Base-by-base conservation (phyloP, 2,329 filamentous ascomycete genomes). In the Fusarium haematococcum region DNA sequence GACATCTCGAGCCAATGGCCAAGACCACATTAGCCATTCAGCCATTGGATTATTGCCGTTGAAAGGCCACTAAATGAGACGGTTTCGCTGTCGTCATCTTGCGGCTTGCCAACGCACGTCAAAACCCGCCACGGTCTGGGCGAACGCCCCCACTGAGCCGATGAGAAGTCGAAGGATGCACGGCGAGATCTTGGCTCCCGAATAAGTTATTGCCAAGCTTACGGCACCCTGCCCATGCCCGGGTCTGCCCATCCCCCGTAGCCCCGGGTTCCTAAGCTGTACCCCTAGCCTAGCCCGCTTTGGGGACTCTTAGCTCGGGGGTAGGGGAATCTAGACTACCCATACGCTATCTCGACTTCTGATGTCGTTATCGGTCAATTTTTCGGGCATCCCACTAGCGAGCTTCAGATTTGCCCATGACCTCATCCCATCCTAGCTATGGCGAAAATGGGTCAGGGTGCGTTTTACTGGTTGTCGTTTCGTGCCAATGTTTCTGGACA, bases 351-450 rank as follows among this genome's bases (percentile, higher is more conserved):
- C 65, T 43, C 9, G 65, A 59, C 48, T 50, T 5, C 1, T 27
- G 43, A 73, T 73, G 70, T 72, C 69, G 70, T 73, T 73, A 73
- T 73, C 64, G 23, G 20, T 23, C 23, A 6, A 41, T n/a, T 63
- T 35, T 35, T 39, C 1, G 41, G 41, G 43, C 16, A 62, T 66
- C 61, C 65, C 60, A 57, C 61, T 60, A 25, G n/a, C 23, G 18
- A 16, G 5, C 30, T 48, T 43, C 35, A 20, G 3, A 27, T 54
- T 18, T 16, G 25, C 25, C 27, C 35, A 73, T 73, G 69, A 65
- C 30, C 59, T 63, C 67, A 73, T 73, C 50, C 2, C 18, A 73
- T 72, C 70, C 70, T 37, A 60, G 70, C 25, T 39, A 72, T 73
- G 58, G 65, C 70, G 70, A 73, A 69, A 57, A 43, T 6, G 6